Evolutionary conservation across 2,329 filamentous ascomycete genomes (phyloP).

Genomic region (Escovopsis sp.): DNA sequence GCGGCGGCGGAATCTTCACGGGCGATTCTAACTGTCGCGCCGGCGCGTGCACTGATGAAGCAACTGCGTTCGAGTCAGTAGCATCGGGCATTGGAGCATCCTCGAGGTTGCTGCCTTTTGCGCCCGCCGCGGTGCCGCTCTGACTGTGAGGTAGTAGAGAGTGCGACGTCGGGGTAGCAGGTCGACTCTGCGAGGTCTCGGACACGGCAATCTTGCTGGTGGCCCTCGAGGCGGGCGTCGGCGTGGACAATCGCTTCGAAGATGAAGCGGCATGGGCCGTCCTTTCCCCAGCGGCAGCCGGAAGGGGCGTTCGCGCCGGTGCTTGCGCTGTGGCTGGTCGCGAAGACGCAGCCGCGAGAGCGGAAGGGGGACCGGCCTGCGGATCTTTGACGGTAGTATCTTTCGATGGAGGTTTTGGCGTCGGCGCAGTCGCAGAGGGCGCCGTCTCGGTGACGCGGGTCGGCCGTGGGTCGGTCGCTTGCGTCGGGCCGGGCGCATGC

Average conservation of each 20-base stretch:
- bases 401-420: background rate
- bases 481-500: background rate
- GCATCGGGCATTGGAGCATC: conserved; percentile 10
- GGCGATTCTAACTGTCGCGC: conserved; percentile 1
- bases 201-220: background rate
- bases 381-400: background rate
- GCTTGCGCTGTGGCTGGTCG: background rate
- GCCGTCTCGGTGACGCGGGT: background rate
- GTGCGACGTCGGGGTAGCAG: conserved; percentile 2
- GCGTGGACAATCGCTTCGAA: conserved; percentile 4
- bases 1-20: too few relatives aligned
- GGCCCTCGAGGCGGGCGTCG: conserved; percentile 3
- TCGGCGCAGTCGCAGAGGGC: conserved; percentile 2
- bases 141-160: background rate
- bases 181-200: conserved; percentile 1
- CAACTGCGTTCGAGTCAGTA: conserved; percentile 1
- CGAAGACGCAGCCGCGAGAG: background rate
- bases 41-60: conserved; percentile 3
- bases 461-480: background rate
- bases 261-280: background rate
- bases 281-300: background rate
- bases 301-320: background rate
- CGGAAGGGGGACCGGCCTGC: background rate
- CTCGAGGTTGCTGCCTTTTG: background rate
- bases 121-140: background rate